Percentiles rank a stretch among this genome's conserved stretches.
phyloP scores from a whole-genome alignment of 2,329 filamentous ascomycete genomes.

The Fusarium sp. region DNA sequence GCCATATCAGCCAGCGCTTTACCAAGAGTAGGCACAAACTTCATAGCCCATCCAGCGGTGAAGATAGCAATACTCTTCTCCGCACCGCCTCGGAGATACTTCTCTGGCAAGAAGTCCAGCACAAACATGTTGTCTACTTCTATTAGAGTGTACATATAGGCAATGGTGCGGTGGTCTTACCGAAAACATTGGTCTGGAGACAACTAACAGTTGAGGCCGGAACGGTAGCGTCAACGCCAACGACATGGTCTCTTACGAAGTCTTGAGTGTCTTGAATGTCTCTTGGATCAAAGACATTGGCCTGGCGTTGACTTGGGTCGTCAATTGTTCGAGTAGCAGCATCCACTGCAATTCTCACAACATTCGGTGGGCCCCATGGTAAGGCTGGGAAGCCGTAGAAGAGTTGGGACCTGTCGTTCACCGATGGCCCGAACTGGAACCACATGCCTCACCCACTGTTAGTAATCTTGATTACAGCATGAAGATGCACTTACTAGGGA shows the following conservation, averaged over 20 bases:
- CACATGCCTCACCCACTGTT: slow-evolving; percentile 5
- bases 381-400: slow-evolving; percentile 27
- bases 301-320: slow-evolving; percentile 7
- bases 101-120: slow-evolving; percentile 25
- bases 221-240: slow-evolving; percentile 14
- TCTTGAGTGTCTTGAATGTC: slow-evolving; percentile 19
- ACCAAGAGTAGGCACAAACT: slow-evolving; percentile 27
- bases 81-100: slow-evolving; percentile 5
- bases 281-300: background rate
- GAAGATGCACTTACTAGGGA: background rate
- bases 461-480: rapidly evolving
- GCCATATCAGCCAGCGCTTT: slow-evolving; percentile 25
- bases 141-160: background rate
- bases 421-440: slow-evolving; percentile 19
- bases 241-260: slow-evolving; percentile 18
- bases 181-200: slow-evolving; percentile 22
- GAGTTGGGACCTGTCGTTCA: slow-evolving; percentile 8
- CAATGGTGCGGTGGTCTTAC: background rate
- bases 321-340: slow-evolving; percentile 16
- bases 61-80: slow-evolving; percentile 25
- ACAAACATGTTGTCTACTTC: slow-evolving; percentile 29
- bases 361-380: slow-evolving; percentile 24
- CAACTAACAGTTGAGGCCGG: slow-evolving; percentile 21
- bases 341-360: slow-evolving; percentile 25
- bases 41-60: slow-evolving; percentile 32